phyloP scores from a whole-genome alignment of 106 monocot genomes.

The Dendrobium officinale region DNA sequence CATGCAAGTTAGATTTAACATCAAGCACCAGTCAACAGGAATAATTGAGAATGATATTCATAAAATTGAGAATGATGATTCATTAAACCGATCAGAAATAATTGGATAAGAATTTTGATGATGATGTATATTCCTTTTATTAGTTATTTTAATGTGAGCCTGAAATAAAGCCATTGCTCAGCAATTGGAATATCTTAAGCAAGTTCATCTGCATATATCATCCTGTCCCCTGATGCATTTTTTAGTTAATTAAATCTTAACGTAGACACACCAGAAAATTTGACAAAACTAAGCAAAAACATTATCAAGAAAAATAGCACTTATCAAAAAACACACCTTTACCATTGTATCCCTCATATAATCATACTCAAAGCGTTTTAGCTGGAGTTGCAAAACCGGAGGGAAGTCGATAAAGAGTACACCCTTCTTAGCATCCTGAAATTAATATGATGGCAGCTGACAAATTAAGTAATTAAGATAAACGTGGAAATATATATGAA shows the following conservation, averaged over 20 bases:
- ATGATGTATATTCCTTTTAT: neutral
- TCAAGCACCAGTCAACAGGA: neutral
- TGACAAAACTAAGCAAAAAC: neutral
- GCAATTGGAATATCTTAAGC: neutral
- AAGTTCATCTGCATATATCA: neutral
- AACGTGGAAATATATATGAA: neutral
- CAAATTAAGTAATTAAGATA: neutral
- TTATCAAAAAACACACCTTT: slow-evolving; percentile 53
- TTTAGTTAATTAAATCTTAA: neutral
- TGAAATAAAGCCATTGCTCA: neutral
- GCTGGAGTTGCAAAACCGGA: slow-evolving; percentile 91
- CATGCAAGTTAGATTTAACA: neutral
- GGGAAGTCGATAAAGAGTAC: slow-evolving; percentile 91
- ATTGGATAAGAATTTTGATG: no score
- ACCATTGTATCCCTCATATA: slow-evolving; percentile 94
- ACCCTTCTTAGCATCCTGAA: slow-evolving; percentile 97
- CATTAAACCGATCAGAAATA: neutral
- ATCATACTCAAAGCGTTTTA: slow-evolving; percentile 98
- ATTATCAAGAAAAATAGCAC: neutral
- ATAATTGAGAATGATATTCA: neutral
- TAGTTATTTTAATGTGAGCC: neutral
- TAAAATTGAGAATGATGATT: neutral
- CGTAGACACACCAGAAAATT: no score
- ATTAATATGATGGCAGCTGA: neutral
- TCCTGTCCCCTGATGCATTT: neutral